Evolutionary conservation across 2,329 filamentous ascomycete genomes (phyloP).

Genomic region (Tothia fuscella): DNA sequence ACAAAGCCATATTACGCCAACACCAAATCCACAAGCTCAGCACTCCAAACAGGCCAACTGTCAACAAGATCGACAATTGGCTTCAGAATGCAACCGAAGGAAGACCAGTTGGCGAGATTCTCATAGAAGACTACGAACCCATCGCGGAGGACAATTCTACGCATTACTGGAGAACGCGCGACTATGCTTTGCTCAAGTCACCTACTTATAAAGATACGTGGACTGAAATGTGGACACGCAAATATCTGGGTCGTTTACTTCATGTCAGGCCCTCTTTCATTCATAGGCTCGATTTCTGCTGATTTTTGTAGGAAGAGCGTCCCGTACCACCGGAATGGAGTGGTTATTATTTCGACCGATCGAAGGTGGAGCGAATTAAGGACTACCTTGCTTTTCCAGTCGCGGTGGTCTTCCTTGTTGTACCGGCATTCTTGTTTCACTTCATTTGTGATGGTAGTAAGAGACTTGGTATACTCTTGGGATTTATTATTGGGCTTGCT

Average conservation of each 20-base stretch:
- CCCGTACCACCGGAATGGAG: neutral
- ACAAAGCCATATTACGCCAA: neutral
- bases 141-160: neutral
- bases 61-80: neutral
- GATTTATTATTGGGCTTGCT: neutral
- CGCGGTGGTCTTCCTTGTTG: neutral
- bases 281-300: neutral
- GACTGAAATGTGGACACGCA: neutral
- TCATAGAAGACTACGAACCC: neutral
- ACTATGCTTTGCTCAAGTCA: neutral
- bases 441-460: neutral
- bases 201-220: neutral
- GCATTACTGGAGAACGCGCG: neutral
- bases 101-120: neutral
- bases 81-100: neutral
- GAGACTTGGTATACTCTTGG: neutral
- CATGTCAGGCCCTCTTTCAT: neutral
- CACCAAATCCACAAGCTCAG: slow-evolving; percentile 3
- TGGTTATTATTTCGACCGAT: neutral
- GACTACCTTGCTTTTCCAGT: slow-evolving; percentile 1
- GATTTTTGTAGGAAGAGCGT: neutral
- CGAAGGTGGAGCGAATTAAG: neutral
- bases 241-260: neutral
- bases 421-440: neutral
- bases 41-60: neutral